These are phyloP conservation scores for Mycena amicta DNA, from an alignment of 768 basidiomycete species.

Conservation along the genomic window DNA sequence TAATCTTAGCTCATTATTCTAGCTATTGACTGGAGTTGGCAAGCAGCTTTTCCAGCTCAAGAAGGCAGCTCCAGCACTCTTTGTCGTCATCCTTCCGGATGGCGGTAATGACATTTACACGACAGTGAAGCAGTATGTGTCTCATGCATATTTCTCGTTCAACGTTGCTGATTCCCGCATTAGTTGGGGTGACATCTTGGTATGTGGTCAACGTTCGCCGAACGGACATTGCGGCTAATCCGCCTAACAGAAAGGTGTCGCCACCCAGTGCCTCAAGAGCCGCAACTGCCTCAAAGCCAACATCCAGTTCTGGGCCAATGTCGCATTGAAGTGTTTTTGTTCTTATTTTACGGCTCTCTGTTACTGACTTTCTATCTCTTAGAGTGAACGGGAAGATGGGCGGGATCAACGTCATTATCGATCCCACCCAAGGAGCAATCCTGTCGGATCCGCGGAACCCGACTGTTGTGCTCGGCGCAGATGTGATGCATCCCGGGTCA, in stretches of 20 bases:
- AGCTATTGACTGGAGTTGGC: conserved; percentile 58
- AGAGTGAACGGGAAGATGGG: conserved; percentile 86
- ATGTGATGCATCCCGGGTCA: conserved; percentile 26
- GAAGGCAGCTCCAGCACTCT: conserved; percentile 50
- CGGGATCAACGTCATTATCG: conserved; percentile 78
- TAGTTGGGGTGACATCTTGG: conserved; percentile 72
- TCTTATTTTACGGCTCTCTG: not conserved
- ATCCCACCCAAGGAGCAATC: conserved; percentile 60
- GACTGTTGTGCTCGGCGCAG: conserved; percentile 76
- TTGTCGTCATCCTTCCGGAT: conserved; percentile 74
- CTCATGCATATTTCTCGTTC: not conserved
- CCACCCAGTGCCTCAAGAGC: conserved; percentile 78
- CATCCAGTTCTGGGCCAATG: conserved; percentile 79
- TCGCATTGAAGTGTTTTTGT: conserved; percentile 69
- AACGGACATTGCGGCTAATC: too few relatives aligned
- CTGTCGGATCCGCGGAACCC: conserved; percentile 72
- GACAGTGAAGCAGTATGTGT: conserved; percentile 74
- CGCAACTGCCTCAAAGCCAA: conserved; percentile 66
- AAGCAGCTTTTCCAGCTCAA: conserved; percentile 37
- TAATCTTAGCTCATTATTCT: not conserved
- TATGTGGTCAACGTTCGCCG: too few relatives aligned
- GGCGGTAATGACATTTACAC: conserved; percentile 75
- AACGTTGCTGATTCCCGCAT: not conserved
- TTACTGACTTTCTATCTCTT: not conserved
- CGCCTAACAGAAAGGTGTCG: conserved; percentile 73